Percentiles rank a stretch among this genome's conserved stretches.
These are phyloP conservation scores for Sporothrix luriei DNA, from an alignment of 2,329 filamentous ascomycete species.

Conservation along the genomic window DNA sequence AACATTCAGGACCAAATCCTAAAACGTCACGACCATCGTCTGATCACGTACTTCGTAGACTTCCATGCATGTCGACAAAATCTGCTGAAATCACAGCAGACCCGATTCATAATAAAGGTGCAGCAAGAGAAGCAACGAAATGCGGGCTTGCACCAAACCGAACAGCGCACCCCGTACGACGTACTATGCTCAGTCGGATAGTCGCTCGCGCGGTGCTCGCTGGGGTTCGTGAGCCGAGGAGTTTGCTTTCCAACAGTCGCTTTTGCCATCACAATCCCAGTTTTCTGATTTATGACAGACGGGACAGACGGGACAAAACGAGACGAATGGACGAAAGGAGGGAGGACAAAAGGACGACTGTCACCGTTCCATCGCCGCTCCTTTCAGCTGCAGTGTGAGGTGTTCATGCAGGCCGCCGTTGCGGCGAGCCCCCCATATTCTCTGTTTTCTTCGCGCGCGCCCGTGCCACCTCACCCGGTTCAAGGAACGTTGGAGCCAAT, in stretches of 20 bases:
- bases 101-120: background rate
- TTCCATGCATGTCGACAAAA: background rate
- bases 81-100: background rate
- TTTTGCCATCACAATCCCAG: background rate
- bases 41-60: background rate
- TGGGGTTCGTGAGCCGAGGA: no score
- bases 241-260: no score
- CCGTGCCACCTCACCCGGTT: background rate
- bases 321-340: background rate
- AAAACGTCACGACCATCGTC: background rate
- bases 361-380: background rate
- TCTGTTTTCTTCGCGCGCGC: background rate
- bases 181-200: background rate
- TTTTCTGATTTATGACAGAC: slow-evolving; percentile 3
- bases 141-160: background rate
- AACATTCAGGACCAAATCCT: no score
- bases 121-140: background rate
- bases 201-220: background rate
- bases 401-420: slow-evolving; percentile 7
- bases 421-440: background rate
- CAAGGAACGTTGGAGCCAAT: background rate
- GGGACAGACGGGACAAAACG: background rate
- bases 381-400: slow-evolving; percentile 22
- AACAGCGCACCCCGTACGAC: background rate
- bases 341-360: background rate